A percentile compares a stretch with the other conserved stretches of the same genome.
phyloP scores from a whole-genome alignment of 1,139 yeast genomes.

The Candida neerlandica region DNA sequence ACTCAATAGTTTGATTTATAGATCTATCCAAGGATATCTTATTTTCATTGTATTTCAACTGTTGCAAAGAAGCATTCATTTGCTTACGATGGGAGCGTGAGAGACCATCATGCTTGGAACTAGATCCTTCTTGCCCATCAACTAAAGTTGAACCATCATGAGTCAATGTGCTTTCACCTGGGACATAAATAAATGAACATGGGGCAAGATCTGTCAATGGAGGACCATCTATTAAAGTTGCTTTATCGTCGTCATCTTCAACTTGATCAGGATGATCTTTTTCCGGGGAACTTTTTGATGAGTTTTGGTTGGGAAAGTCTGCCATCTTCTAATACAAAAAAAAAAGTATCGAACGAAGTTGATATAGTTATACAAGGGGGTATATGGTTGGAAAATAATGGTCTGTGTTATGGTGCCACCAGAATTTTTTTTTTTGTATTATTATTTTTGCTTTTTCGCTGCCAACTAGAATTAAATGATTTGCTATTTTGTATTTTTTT shows the following conservation, averaged over 20 bases:
- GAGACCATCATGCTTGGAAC: conserved; percentile 5
- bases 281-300: background rate
- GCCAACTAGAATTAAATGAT: background rate
- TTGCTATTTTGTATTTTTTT: background rate
- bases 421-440: background rate
- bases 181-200: conserved; percentile 34
- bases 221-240: conserved; percentile 19
- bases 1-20: conserved; percentile 56
- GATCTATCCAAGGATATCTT: conserved; percentile 63
- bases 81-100: conserved; percentile 11
- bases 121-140: conserved; percentile 26
- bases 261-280: background rate
- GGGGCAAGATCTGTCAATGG: conserved; percentile 18
- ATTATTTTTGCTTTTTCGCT: background rate
- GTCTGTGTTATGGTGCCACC: conserved; percentile 5
- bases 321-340: conserved; percentile 8
- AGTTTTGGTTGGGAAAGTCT: conserved; percentile 9
- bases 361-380: background rate
- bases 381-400: background rate
- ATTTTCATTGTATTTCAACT: conserved; percentile 70
- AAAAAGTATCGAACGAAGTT: background rate
- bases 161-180: conserved; percentile 31
- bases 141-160: conserved; percentile 30
- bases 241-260: conserved; percentile 19
- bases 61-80: conserved; percentile 56